Conservation (phyloP, 1,284 basidiomycete genomes). For the Ceratobasidium sp. region DNA sequence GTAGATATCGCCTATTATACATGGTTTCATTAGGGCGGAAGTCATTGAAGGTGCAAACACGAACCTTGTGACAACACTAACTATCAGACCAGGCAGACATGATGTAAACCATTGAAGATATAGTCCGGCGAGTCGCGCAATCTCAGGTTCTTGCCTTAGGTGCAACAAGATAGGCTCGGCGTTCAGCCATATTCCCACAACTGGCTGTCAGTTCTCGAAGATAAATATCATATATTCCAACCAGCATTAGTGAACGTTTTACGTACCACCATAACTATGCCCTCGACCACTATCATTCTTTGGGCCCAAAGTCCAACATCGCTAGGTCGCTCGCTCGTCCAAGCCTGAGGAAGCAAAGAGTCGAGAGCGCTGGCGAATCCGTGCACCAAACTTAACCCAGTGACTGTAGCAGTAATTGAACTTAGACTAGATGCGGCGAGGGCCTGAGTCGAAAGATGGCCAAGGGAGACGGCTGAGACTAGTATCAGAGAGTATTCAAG, state of each 20-base stretch:
- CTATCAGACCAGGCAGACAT: slow-evolving; percentile 76
- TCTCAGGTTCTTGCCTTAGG: slow-evolving; percentile 87
- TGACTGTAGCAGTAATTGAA: slow-evolving; percentile 83
- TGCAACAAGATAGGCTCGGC: slow-evolving; percentile 84
- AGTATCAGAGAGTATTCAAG: slow-evolving; percentile 80
- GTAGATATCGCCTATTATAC: slow-evolving; percentile 80
- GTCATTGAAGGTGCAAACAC: background rate
- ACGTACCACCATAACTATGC: slow-evolving; percentile 69
- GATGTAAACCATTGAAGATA: slow-evolving; percentile 84
- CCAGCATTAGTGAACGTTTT: slow-evolving; percentile 52
- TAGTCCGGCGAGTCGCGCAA: slow-evolving; percentile 79
- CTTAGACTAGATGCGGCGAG: slow-evolving; percentile 88
- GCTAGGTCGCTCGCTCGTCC: slow-evolving; percentile 86
- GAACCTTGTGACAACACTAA: slow-evolving; percentile 75
- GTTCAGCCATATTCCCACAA: slow-evolving; percentile 80
- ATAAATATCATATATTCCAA: slow-evolving; percentile 24
- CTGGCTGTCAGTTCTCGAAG: slow-evolving; percentile 63
- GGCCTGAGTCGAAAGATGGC: slow-evolving; percentile 84
- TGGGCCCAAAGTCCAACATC: slow-evolving; percentile 92
- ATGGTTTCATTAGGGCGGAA: background rate
- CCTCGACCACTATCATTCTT: slow-evolving; percentile 81
- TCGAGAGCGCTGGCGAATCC: slow-evolving; percentile 88
- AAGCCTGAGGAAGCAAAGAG: slow-evolving; percentile 89
- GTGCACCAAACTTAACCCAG: slow-evolving; percentile 80
- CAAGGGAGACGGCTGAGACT: slow-evolving; percentile 82